Percentiles rank a stretch among this genome's conserved stretches.
phyloP scores from a whole-genome alignment of 352 stramenopile species.

The Globisporangium okanoganense region DNA sequence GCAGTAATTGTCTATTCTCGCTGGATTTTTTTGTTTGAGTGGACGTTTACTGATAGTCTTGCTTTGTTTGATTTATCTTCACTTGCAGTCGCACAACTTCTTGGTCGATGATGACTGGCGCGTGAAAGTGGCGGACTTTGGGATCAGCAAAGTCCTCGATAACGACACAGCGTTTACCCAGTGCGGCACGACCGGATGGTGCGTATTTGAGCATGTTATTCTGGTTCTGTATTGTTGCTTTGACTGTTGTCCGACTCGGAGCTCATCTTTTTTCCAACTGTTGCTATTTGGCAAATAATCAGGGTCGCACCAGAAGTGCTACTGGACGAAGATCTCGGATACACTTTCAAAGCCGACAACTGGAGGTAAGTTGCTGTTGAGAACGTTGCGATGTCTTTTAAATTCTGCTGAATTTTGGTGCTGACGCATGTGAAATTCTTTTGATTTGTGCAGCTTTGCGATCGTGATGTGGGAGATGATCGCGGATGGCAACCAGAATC shows the following conservation, averaged over 20 bases:
- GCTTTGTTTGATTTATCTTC: background rate
- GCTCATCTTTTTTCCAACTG: too few relatives aligned
- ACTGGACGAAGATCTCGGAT: slow-evolving; percentile 84
- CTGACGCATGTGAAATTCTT: background rate
- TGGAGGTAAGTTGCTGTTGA: slow-evolving; percentile 50
- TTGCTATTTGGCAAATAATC: background rate
- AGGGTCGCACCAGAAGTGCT: slow-evolving; percentile 88
- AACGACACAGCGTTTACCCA: slow-evolving; percentile 84
- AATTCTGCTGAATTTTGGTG: background rate
- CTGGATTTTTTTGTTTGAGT: background rate
- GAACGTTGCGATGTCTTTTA: background rate
- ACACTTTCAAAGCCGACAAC: slow-evolving; percentile 89
- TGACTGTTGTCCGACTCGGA: too few relatives aligned
- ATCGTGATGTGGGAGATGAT: slow-evolving; percentile 92
- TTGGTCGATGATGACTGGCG: slow-evolving; percentile 88
- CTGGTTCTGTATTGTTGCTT: too few relatives aligned
- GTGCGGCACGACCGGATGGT: slow-evolving; percentile 86
- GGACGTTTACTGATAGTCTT: background rate
- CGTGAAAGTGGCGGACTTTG: slow-evolving; percentile 87
- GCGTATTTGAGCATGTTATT: slow-evolving; percentile 5
- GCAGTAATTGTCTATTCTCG: background rate
- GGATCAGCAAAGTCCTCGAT: slow-evolving; percentile 88
- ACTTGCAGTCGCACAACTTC: slow-evolving; percentile 81
- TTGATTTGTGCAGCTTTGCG: slow-evolving; percentile 54
- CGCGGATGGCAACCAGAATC: slow-evolving; percentile 71